Percentiles rank a stretch among this genome's conserved stretches.
These are phyloP conservation scores for Alternaria brassicicola DNA, from an alignment of 2,329 filamentous ascomycete species.

Conservation along the genomic window DNA sequence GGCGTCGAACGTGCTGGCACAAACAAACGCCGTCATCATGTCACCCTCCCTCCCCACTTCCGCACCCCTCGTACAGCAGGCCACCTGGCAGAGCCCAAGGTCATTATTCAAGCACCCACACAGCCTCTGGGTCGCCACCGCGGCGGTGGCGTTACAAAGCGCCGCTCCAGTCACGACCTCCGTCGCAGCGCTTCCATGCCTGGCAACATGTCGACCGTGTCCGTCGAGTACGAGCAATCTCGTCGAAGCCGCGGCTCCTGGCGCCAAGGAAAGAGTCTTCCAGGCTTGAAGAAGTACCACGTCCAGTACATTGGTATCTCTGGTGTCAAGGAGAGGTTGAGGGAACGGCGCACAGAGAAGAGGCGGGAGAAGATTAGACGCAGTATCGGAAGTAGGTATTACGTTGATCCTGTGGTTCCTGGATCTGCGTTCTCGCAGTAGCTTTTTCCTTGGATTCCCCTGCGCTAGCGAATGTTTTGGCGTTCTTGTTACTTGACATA, in stretches of 20 bases:
- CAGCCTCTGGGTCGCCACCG: slow-evolving; percentile 21
- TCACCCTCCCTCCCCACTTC: slow-evolving; percentile 33
- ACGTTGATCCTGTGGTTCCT: slow-evolving; percentile 31
- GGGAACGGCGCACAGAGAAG: slow-evolving; percentile 57
- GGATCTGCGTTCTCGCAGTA: not conserved
- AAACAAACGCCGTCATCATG: slow-evolving; percentile 38
- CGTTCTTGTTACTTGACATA: too few species aligned
- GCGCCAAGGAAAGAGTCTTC: slow-evolving; percentile 44
- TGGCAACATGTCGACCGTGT: slow-evolving; percentile 19
- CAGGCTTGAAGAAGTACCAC: slow-evolving; percentile 53
- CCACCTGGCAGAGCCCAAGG: slow-evolving; percentile 26
- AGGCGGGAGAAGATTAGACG: slow-evolving; percentile 60
- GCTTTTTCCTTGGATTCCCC: not conserved
- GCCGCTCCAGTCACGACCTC: slow-evolving; percentile 11
- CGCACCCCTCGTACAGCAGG: slow-evolving; percentile 17
- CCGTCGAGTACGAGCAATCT: slow-evolving; percentile 15
- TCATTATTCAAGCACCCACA: slow-evolving; percentile 37
- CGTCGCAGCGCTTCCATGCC: slow-evolving; percentile 26
- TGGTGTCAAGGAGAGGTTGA: slow-evolving; percentile 56
- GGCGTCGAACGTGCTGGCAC: slow-evolving; percentile 58
- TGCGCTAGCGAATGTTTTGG: too few species aligned
- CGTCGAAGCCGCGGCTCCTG: slow-evolving; percentile 24
- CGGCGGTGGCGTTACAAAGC: slow-evolving; percentile 36
- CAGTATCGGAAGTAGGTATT: slow-evolving; percentile 58
- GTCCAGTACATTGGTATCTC: slow-evolving; percentile 59